Conservation (phyloP, 768 basidiomycete genomes). For the Leccinum uliginosum region DNA sequence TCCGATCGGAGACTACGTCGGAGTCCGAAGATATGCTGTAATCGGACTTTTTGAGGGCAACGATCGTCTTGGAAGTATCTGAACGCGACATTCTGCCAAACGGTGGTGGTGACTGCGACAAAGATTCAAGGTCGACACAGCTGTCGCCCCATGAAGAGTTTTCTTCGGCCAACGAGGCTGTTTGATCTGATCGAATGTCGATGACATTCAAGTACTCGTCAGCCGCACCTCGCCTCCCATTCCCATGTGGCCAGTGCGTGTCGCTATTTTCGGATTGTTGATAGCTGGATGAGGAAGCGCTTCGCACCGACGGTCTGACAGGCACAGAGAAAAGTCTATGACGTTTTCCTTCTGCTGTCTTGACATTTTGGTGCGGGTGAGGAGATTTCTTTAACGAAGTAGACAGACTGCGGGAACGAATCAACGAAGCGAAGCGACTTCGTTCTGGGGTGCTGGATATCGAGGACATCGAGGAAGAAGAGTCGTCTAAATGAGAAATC, state of each 20-base stretch:
- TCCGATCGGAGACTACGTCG: constrained; percentile 3
- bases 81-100: constrained; percentile 7
- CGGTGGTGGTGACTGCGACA: background rate
- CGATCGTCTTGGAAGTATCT: constrained; percentile 20
- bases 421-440: constrained; percentile 9
- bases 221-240: background rate
- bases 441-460: constrained; percentile 1
- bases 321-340: constrained; percentile 18
- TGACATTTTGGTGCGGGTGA: constrained; percentile 8
- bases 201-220: constrained; percentile 17
- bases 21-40: constrained; percentile 6
- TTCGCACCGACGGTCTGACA: background rate
- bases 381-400: constrained; percentile 1
- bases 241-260: background rate
- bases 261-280: background rate
- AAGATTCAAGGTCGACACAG: constrained; percentile 4
- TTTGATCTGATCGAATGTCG: constrained; percentile 14
- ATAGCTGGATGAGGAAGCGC: background rate
- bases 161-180: background rate
- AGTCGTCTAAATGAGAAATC: constrained; percentile 2
- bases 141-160: background rate
- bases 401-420: constrained; percentile 14
- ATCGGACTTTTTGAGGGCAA: constrained; percentile 3
- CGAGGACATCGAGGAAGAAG: constrained; percentile 16
- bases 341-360: constrained; percentile 6